These are phyloP conservation scores for Populus hybrid DNA, from an alignment of 441 rosid species.

Conservation along the genomic window DNA sequence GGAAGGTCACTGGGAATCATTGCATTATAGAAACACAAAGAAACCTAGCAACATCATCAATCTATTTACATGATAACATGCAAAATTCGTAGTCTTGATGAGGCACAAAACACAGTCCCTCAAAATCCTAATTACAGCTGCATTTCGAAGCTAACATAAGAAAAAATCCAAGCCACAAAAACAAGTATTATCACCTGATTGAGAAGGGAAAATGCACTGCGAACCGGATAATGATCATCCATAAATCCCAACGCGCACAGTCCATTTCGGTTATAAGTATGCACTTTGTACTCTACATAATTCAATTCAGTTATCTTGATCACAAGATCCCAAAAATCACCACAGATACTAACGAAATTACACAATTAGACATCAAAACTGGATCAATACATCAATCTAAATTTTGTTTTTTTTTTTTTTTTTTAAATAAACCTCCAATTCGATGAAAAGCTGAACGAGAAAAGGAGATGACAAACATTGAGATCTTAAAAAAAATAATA, in stretches of 20 bases:
- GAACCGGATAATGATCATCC: constrained; percentile 94
- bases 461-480: background rate
- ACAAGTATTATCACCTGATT: constrained; percentile 54
- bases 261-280: constrained; percentile 78
- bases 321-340: background rate
- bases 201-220: constrained; percentile 90
- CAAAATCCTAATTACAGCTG: background rate
- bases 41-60: background rate
- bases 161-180: background rate
- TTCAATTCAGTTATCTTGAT: background rate
- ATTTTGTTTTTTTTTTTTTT: too few relatives aligned
- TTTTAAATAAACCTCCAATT: background rate
- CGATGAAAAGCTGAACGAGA: background rate
- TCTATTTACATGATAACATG: background rate
- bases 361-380: background rate
- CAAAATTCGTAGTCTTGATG: background rate
- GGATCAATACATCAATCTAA: background rate
- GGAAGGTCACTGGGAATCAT: background rate
- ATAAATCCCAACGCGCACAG: constrained; percentile 84
- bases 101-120: too few relatives aligned
- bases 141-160: background rate
- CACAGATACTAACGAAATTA: background rate
- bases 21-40: background rate
- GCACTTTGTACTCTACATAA: constrained; percentile 80
- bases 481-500: background rate